Evolutionary conservation across 2,329 filamentous ascomycete genomes (phyloP).

Genomic region (Aspergillus sojae): DNA sequence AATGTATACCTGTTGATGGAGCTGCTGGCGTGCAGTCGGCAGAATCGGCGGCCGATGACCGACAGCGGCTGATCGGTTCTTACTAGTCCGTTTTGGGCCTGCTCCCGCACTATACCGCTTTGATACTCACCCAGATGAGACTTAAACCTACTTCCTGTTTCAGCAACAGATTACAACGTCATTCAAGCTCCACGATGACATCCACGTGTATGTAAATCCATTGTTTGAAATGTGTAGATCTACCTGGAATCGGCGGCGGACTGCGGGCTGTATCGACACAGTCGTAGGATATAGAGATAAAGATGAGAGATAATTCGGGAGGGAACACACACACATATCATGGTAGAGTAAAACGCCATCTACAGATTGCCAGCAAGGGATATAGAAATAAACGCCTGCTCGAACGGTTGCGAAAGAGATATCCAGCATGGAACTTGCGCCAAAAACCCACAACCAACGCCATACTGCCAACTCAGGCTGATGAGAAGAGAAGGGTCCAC

Average conservation of each 20-base stretch:
- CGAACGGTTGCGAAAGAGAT: neutral
- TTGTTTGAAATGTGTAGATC: neutral
- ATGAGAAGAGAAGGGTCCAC: neutral
- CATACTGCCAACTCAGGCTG: neutral
- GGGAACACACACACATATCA: neutral
- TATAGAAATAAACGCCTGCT: neutral
- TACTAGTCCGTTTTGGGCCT: neutral
- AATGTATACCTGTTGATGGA: neutral
- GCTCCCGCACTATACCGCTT: neutral
- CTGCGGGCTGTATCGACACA: neutral
- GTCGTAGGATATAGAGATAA: neutral
- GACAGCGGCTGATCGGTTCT: neutral
- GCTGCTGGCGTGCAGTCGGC: slow-evolving; percentile 1
- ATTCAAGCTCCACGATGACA: too few species aligned
- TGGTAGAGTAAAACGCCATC: neutral
- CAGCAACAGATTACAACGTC: too few species aligned
- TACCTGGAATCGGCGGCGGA: neutral
- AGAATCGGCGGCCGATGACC: slow-evolving; percentile 8
- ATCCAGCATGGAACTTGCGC: neutral
- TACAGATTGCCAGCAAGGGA: neutral
- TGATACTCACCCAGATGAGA: too few species aligned
- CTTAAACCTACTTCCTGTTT: too few species aligned
- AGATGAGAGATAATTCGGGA: neutral
- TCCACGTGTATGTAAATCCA: too few species aligned
- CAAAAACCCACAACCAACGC: neutral